phyloP scores from a whole-genome alignment of 306 rosid species.

The Fragaria iinumae region DNA sequence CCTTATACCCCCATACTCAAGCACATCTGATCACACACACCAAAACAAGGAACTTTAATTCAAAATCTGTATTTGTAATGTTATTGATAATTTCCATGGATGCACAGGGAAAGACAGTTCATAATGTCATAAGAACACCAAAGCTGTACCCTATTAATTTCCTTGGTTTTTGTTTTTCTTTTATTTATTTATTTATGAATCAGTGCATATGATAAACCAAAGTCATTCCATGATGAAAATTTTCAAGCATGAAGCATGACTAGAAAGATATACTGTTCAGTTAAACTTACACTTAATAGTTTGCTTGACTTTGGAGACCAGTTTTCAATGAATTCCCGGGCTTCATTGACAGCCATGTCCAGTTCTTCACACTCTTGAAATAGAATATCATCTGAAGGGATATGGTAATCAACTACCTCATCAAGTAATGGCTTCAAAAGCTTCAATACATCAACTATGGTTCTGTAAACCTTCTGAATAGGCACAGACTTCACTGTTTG shows the following conservation, averaged over 20 bases:
- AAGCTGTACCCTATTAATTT: neutral
- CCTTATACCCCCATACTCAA: neutral
- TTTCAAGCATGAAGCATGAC: conserved; percentile 6
- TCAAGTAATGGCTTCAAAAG: conserved; percentile 77
- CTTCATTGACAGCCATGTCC: conserved; percentile 63
- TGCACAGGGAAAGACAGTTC: conserved; percentile 8
- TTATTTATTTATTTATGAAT: neutral
- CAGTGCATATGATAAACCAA: neutral
- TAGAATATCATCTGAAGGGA: conserved; percentile 49
- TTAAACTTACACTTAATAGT: conserved; percentile 58
- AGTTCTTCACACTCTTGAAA: conserved; percentile 67
- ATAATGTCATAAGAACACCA: neutral
- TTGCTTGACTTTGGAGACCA: conserved; percentile 78
- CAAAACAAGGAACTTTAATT: neutral
- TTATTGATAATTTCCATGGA: neutral
- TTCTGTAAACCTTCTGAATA: conserved; percentile 60
- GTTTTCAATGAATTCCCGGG: conserved; percentile 71
- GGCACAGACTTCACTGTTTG: conserved; percentile 54
- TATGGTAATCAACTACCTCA: conserved; percentile 52
- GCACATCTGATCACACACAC: neutral
- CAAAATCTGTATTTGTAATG: neutral
- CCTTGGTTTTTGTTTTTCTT: neutral
- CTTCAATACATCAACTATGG: conserved; percentile 62
- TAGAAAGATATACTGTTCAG: neutral
- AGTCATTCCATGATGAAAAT: neutral